Evolutionary conservation across 257 asterid genomes (phyloP).

Genomic region (Buddleja alternifolia): DNA sequence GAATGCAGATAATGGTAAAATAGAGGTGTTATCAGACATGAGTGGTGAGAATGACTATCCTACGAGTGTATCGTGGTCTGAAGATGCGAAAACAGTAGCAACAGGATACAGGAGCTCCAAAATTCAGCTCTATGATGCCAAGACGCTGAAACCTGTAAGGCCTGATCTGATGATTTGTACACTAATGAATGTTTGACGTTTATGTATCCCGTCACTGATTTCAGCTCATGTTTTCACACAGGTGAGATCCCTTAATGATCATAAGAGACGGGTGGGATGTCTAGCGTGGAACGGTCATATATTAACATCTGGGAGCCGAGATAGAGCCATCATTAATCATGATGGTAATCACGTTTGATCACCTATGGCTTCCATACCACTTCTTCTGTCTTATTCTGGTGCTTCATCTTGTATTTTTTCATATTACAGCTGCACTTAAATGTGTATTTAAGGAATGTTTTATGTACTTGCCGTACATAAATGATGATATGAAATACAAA

Average conservation of each 20-base stretch:
- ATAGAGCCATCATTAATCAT: slow-evolving; percentile 61
- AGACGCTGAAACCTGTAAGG: slow-evolving; percentile 62
- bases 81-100: slow-evolving; percentile 54
- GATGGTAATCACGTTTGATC: slow-evolving; percentile 52
- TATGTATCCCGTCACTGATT: not conserved
- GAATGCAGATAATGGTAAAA: slow-evolving; percentile 42
- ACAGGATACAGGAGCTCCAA: slow-evolving; percentile 50
- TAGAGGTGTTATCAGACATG: slow-evolving; percentile 34
- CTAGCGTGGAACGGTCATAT: slow-evolving; percentile 67
- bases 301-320: slow-evolving; percentile 71
- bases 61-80: slow-evolving; percentile 76
- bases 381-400: too few relatives aligned
- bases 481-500: too few relatives aligned
- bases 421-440: too few relatives aligned
- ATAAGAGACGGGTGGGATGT: slow-evolving; percentile 53
- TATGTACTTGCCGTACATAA: too few relatives aligned
- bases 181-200: not conserved
- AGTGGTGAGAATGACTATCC: slow-evolving; percentile 41
- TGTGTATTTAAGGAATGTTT: too few relatives aligned
- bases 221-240: slow-evolving; percentile 29
- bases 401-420: too few relatives aligned
- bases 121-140: slow-evolving; percentile 62
- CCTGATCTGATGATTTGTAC: not conserved
- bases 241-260: slow-evolving; percentile 64
- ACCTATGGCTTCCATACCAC: not conserved